Percentiles rank a stretch among this genome's conserved stretches.
phyloP scores from a whole-genome alignment of 768 basidiomycete species.

The Russula griseocarnosa region DNA sequence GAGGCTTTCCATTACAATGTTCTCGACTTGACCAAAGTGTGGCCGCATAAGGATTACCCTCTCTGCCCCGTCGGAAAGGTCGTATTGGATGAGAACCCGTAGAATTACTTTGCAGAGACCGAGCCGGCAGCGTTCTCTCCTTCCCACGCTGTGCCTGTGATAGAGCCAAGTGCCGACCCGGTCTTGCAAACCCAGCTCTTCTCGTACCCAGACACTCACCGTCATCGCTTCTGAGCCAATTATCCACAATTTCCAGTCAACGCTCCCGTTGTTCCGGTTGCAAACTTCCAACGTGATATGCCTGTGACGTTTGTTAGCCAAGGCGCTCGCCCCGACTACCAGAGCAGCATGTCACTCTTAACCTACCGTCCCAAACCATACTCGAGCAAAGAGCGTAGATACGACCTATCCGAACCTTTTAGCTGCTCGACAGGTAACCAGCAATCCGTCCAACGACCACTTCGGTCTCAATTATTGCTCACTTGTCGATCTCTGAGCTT shows the following conservation, averaged over 20 bases:
- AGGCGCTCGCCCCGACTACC: constrained; percentile 84
- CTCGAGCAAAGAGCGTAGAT: constrained; percentile 38
- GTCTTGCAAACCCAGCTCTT: constrained; percentile 80
- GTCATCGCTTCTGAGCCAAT: constrained; percentile 76
- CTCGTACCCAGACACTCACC: constrained; percentile 89
- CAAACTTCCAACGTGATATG: constrained; percentile 94
- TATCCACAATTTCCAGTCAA: constrained; percentile 89
- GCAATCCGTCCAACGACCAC: too few relatives aligned
- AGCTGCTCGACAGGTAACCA: too few relatives aligned
- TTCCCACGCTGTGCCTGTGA: constrained; percentile 80
- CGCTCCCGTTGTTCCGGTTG: constrained; percentile 62
- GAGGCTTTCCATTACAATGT: constrained; percentile 88
- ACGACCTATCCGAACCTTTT: too few relatives aligned
- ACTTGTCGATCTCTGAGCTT: too few relatives aligned
- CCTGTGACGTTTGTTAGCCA: constrained; percentile 65
- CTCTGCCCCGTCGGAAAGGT: constrained; percentile 84
- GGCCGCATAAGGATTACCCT: constrained; percentile 87
- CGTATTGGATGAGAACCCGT: constrained; percentile 69
- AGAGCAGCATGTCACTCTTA: constrained; percentile 70
- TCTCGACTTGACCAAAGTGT: constrained; percentile 87
- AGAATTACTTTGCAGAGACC: constrained; percentile 93
- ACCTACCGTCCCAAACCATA: constrained; percentile 50
- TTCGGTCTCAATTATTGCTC: too few relatives aligned
- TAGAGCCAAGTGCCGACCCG: constrained; percentile 88
- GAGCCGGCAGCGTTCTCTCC: constrained; percentile 92